A percentile compares a stretch with the other conserved stretches of the same genome.
phyloP scores from a whole-genome alignment of 2,329 filamentous ascomycete species.

The Arthrobotrys iridis region DNA sequence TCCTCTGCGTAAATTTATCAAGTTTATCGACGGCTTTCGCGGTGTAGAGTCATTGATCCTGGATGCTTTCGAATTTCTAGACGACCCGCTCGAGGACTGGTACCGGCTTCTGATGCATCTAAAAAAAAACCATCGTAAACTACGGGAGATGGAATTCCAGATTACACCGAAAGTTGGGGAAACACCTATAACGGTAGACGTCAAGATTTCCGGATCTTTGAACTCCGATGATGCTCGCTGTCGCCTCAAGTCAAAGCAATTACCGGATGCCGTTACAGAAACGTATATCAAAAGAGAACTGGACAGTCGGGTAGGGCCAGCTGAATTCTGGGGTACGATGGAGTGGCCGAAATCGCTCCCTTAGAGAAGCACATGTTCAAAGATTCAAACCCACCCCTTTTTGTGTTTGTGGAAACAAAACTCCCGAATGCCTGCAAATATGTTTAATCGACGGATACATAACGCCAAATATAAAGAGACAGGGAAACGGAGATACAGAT shows the following conservation, averaged over 20 bases:
- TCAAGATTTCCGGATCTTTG: not conserved
- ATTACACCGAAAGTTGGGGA: too few species aligned
- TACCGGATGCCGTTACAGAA: not conserved
- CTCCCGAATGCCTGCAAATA: too few species aligned
- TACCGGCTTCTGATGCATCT: not conserved
- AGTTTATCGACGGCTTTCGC: not conserved
- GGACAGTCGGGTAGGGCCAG: not conserved
- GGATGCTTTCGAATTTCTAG: not conserved
- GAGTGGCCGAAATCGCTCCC: too few species aligned
- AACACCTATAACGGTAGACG: not conserved
- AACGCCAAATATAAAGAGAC: too few species aligned
- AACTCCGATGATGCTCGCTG: not conserved
- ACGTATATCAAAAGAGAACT: not conserved
- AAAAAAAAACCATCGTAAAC: not conserved
- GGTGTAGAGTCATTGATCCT: not conserved
- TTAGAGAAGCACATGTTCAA: too few species aligned
- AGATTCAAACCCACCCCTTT: too few species aligned
- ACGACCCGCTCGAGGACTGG: not conserved
- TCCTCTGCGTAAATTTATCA: not conserved
- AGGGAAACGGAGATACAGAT: too few species aligned
- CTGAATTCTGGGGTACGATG: constrained; percentile 14
- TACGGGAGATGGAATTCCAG: not conserved
- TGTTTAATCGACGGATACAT: too few species aligned
- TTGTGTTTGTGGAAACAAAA: too few species aligned
- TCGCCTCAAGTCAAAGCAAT: not conserved